Conservation (phyloP, 2,329 filamentous ascomycete species). For the Coniochaeta hoffmannii region DNA sequence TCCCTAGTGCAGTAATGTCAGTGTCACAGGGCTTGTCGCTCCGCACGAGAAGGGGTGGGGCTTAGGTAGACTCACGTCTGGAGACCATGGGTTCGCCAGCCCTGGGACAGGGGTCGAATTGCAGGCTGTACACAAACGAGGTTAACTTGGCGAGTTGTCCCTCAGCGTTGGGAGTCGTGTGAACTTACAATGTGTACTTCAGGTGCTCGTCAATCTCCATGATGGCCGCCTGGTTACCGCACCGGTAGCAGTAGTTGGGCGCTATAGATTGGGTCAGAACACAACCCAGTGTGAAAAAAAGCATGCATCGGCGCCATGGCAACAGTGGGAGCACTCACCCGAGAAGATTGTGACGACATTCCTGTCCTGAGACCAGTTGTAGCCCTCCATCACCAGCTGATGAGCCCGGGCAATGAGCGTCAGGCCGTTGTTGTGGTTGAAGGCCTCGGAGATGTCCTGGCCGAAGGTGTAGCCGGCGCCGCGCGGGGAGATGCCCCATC, state of each 20-base stretch:
- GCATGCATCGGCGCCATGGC: not conserved
- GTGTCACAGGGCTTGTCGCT: not conserved
- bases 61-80: conserved; percentile 50
- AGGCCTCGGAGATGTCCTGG: conserved; percentile 96
- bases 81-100: conserved; percentile 99
- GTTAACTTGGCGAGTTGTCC: conserved; percentile 8
- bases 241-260: conserved; percentile 96
- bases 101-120: conserved; percentile 97
- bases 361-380: conserved; percentile 98
- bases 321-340: conserved; percentile 45
- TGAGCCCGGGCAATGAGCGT: conserved; percentile 93
- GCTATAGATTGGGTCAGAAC: conserved; percentile 40
- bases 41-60: not conserved
- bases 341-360: conserved; percentile 99
- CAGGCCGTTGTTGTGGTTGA: conserved; percentile 98
- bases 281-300: conserved; percentile 3
- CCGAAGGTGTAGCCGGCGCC: conserved; percentile 94
- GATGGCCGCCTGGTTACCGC: conserved; percentile 98
- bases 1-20: conserved; percentile 42
- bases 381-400: conserved; percentile 98
- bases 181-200: conserved; percentile 96
- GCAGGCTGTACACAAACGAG: conserved; percentile 60
- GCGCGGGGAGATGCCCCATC: conserved; percentile 92
- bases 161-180: not conserved
- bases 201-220: conserved; percentile 99